These are phyloP conservation scores for Starmerella sirachaensis DNA, from an alignment of 805 yeast species.

Conservation along the genomic window DNA sequence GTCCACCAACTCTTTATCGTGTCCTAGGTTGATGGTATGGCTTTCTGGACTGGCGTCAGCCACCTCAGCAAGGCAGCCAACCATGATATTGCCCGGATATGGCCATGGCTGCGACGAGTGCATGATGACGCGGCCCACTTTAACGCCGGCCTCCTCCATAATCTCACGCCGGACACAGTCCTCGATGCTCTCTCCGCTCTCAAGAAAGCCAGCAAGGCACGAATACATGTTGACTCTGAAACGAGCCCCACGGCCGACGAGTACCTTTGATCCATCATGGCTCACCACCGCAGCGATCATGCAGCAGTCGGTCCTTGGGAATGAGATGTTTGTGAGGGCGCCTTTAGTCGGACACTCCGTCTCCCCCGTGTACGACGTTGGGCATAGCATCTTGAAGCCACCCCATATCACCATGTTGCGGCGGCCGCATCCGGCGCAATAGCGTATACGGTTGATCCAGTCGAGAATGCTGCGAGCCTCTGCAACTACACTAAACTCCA, in stretches of 20 bases:
- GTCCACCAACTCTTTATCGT: conserved; percentile 76
- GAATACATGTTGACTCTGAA: conserved; percentile 55
- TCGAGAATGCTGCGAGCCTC: conserved; percentile 77
- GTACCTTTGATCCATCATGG: conserved; percentile 44
- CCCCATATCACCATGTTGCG: conserved; percentile 32
- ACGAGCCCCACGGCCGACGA: conserved; percentile 61
- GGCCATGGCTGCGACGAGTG: conserved; percentile 94
- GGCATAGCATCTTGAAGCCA: conserved; percentile 34
- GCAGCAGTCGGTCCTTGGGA: conserved; percentile 88
- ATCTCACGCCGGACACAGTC: conserved; percentile 78
- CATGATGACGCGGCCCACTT: conserved; percentile 44
- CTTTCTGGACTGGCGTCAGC: conserved; percentile 36
- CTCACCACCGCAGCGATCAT: conserved; percentile 71
- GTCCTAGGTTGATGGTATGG: conserved; percentile 47
- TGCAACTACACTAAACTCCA: conserved; percentile 57
- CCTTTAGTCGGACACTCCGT: conserved; percentile 30
- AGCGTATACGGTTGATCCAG: conserved; percentile 63
- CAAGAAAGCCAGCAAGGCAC: conserved; percentile 91
- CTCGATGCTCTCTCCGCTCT: conserved; percentile 87
- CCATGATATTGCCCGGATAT: conserved; percentile 83
- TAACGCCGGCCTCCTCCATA: conserved; percentile 92
- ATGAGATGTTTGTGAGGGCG: conserved; percentile 60
- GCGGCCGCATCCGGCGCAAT: conserved; percentile 79
- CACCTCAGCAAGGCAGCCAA: conserved; percentile 84
- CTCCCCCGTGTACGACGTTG: conserved; percentile 18